A percentile compares a stretch with the other conserved stretches of the same genome.
Evolutionary conservation across 2,329 filamentous ascomycete species (phyloP).

Genomic region (Pyricularia grisea): DNA sequence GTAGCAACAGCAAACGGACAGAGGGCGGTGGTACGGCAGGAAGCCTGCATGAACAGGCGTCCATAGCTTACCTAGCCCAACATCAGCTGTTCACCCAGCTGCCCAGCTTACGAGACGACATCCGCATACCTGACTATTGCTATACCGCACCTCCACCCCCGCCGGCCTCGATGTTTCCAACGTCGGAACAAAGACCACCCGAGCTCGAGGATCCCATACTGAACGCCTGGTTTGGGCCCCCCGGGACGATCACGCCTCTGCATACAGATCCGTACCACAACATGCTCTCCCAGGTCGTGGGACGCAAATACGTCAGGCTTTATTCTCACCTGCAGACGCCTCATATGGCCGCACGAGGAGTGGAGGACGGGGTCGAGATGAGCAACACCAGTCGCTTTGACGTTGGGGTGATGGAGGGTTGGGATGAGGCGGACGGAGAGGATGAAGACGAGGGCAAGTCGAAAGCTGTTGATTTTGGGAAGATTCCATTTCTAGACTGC

Average conservation of each 20-base stretch:
- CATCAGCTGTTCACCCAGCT: constrained; percentile 82
- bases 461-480: constrained; percentile 37
- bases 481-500: constrained; percentile 62
- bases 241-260: constrained; percentile 79
- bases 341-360: constrained; percentile 48
- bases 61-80: constrained; percentile 80
- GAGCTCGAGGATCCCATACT: constrained; percentile 53
- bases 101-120: constrained; percentile 64
- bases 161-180: constrained; percentile 17
- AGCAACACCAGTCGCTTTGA: constrained; percentile 80
- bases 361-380: constrained; percentile 75
- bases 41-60: neutral
- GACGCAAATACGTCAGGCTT: constrained; percentile 82
- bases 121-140: constrained; percentile 75
- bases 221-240: constrained; percentile 90
- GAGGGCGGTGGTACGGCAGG: neutral
- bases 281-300: constrained; percentile 80
- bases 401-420: constrained; percentile 58
- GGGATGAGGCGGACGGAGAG: constrained; percentile 28
- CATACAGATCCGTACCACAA: constrained; percentile 96
- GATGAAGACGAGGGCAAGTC: constrained; percentile 14
- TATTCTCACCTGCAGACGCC: constrained; percentile 57
- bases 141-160: constrained; percentile 59
- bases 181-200: constrained; percentile 23
- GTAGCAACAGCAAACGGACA: neutral